These are phyloP conservation scores for Blastomyces emzantsi DNA, from an alignment of 2,329 filamentous ascomycete genomes.

Conservation along the genomic window DNA sequence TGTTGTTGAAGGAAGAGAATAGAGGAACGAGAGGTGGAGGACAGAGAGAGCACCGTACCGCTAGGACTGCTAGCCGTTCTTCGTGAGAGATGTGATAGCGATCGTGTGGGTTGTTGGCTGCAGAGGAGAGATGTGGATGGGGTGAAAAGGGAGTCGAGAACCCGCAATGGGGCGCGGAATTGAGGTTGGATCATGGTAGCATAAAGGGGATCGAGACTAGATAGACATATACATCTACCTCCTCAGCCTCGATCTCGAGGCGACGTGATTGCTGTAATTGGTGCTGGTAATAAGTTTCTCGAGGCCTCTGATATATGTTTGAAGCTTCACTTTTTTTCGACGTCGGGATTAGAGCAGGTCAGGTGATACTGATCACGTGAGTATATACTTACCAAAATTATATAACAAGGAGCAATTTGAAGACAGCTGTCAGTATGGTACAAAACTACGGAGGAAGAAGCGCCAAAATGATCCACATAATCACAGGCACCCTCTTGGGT, in stretches of 20 bases:
- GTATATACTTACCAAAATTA: not conserved
- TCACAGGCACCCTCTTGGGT: slow-evolving; percentile 24
- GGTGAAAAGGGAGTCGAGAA: slow-evolving; percentile 30
- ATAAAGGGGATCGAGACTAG: slow-evolving; percentile 8
- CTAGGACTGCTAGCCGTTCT: slow-evolving; percentile 21
- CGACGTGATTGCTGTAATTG: not conserved
- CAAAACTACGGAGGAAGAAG: slow-evolving; percentile 15
- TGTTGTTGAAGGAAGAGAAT: slow-evolving; percentile 13
- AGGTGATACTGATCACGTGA: slow-evolving; percentile 6
- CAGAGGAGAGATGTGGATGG: slow-evolving; percentile 25
- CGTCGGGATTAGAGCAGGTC: not conserved
- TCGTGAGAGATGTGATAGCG: slow-evolving; percentile 20
- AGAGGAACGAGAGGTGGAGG: slow-evolving; percentile 4
- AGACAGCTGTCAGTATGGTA: not conserved
- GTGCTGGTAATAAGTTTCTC: not conserved
- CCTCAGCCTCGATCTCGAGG: not conserved
- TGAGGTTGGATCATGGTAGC: slow-evolving; percentile 37
- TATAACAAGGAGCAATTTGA: not conserved
- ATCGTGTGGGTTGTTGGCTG: not conserved
- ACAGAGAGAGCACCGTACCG: slow-evolving; percentile 8
- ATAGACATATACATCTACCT: slow-evolving; percentile 7
- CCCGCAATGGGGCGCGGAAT: slow-evolving; percentile 32
- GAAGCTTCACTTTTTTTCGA: slow-evolving; percentile 5
- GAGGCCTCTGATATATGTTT: not conserved
- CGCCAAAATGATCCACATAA: slow-evolving; percentile 16